A percentile compares a stretch with the other conserved stretches of the same genome.
These are phyloP conservation scores for Pichia insulana DNA, from an alignment of 805 yeast genomes.

Conservation along the genomic window DNA sequence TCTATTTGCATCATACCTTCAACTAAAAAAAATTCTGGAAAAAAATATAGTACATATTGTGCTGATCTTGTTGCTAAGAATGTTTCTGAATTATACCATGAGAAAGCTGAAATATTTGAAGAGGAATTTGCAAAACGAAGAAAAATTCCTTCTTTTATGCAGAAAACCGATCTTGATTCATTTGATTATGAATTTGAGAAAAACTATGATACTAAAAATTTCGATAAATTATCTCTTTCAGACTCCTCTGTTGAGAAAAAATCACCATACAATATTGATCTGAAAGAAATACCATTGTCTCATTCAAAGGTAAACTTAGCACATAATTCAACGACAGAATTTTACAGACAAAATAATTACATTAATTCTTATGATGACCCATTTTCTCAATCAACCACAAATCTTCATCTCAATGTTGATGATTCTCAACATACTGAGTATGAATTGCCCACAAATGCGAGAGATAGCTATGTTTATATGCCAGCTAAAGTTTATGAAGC, in stretches of 20 bases:
- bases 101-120: slow-evolving; percentile 8
- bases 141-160: slow-evolving; percentile 15
- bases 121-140: slow-evolving; percentile 18
- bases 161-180: neutral
- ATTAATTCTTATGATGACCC: neutral
- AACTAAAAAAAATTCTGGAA: slow-evolving; percentile 6
- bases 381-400: neutral
- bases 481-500: slow-evolving; percentile 7
- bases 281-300: slow-evolving; percentile 4
- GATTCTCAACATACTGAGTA: neutral
- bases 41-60: slow-evolving; percentile 18
- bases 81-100: slow-evolving; percentile 21
- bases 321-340: neutral
- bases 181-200: slow-evolving; percentile 1
- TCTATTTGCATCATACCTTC: slow-evolving; percentile 16
- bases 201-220: neutral
- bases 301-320: slow-evolving; percentile 5
- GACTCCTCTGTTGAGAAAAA: slow-evolving; percentile 3
- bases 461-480: slow-evolving; percentile 3
- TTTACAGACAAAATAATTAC: neutral
- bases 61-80: slow-evolving; percentile 21
- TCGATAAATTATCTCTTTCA: neutral
- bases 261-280: slow-evolving; percentile 5
- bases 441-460: neutral
- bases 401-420: neutral